A percentile compares a stretch with the other conserved stretches of the same genome.
Evolutionary conservation across 2,329 filamentous ascomycete genomes (phyloP).

Genomic region (Chaetothyriales sp.): DNA sequence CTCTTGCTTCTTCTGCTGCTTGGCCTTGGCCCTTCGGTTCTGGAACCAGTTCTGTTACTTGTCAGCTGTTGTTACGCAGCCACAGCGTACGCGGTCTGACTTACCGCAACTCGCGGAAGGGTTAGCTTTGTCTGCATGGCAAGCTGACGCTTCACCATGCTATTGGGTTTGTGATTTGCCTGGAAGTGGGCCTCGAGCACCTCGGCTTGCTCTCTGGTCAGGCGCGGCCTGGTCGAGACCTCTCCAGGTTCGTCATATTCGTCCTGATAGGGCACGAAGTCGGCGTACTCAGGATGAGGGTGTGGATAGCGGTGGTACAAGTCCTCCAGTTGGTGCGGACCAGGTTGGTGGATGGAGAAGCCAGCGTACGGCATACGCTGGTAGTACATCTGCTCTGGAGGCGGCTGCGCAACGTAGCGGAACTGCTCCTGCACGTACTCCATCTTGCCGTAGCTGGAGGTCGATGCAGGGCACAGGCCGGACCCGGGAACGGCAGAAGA

Average conservation of each 20-base stretch:
- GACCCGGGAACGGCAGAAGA: background rate
- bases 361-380: constrained; percentile 6
- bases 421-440: constrained; percentile 9
- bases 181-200: constrained; percentile 37
- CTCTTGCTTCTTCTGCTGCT: constrained; percentile 37
- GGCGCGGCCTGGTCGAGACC: constrained; percentile 34
- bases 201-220: constrained; percentile 40
- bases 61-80: constrained; percentile 6
- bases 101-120: constrained; percentile 36
- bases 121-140: constrained; percentile 36
- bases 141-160: constrained; percentile 36
- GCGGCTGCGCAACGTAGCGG: constrained; percentile 8
- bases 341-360: constrained; percentile 6
- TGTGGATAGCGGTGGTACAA: constrained; percentile 5
- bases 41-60: constrained; percentile 39
- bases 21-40: constrained; percentile 39
- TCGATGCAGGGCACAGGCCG: background rate
- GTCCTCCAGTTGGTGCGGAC: constrained; percentile 6
- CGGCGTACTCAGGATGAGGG: constrained; percentile 26
- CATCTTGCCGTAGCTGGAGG: background rate
- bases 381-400: constrained; percentile 14
- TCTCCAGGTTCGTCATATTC: constrained; percentile 36
- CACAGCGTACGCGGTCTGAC: constrained; percentile 15
- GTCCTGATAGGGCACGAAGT: constrained; percentile 28
- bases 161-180: constrained; percentile 37